Conservation (phyloP, 2,329 filamentous ascomycete species). For the Pseudogymnoascus sp. region DNA sequence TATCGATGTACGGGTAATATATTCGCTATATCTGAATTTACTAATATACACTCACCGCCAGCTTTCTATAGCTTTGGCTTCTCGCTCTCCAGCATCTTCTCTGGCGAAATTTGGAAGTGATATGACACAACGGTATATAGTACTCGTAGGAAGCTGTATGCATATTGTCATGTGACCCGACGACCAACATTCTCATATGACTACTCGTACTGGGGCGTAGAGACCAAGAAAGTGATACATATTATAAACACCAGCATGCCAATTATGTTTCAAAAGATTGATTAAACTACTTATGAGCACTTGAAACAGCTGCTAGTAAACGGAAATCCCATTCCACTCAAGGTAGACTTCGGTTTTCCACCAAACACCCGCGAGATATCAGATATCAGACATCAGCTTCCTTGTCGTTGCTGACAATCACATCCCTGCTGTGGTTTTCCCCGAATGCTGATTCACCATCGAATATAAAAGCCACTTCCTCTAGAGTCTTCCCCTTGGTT, state of each 20-base stretch:
- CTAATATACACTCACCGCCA: too few species aligned
- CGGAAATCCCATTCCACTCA: not conserved
- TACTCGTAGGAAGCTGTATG: not conserved
- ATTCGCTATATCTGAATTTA: too few species aligned
- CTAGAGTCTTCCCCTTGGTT: slow-evolving; percentile 15
- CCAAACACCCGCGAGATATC: not conserved
- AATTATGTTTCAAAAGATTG: not conserved
- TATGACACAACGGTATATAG: not conserved
- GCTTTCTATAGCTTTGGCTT: too few species aligned
- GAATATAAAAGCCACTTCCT: slow-evolving; percentile 18
- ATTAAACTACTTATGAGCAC: not conserved
- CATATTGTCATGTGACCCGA: not conserved
- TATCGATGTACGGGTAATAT: too few species aligned
- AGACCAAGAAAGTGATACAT: too few species aligned
- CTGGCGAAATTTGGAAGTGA: not conserved
- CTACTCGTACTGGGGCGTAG: too few species aligned
- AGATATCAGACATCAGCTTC: not conserved
- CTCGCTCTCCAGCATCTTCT: too few species aligned
- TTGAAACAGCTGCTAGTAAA: not conserved
- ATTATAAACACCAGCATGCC: too few species aligned
- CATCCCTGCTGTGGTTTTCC: not conserved
- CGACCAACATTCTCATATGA: not conserved
- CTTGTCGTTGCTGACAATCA: not conserved
- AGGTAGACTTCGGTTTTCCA: not conserved
- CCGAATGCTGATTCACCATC: slow-evolving; percentile 16